Percentiles rank a stretch among this genome's conserved stretches.
These are phyloP conservation scores for Plenodomus biglobosus DNA, from an alignment of 2,329 filamentous ascomycete species.

Conservation along the genomic window DNA sequence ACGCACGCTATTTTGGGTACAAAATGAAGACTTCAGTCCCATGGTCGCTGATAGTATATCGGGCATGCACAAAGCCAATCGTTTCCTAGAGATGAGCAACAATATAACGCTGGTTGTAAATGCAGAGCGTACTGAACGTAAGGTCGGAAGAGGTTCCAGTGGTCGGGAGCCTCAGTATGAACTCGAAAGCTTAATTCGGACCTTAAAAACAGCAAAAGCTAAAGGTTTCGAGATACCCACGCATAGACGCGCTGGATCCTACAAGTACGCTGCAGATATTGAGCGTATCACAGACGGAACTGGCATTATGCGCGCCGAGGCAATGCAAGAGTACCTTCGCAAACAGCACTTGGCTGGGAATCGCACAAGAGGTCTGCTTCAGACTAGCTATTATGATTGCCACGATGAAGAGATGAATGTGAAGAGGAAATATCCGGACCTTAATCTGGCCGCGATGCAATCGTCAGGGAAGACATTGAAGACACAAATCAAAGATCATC, in stretches of 20 bases:
- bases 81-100: constrained; percentile 64
- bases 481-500: background rate
- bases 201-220: constrained; percentile 23
- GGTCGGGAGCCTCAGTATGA: constrained; percentile 35
- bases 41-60: constrained; percentile 62
- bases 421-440: constrained; percentile 14
- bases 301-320: constrained; percentile 9
- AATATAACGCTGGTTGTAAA: constrained; percentile 52
- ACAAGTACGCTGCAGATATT: constrained; percentile 33
- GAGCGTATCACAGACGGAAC: constrained; percentile 20
- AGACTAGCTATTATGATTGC: constrained; percentile 8
- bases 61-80: constrained; percentile 57
- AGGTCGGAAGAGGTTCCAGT: constrained; percentile 12
- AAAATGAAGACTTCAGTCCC: constrained; percentile 59
- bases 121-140: constrained; percentile 10
- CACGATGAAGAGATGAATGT: constrained; percentile 8
- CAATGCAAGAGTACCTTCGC: constrained; percentile 25
- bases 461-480: background rate
- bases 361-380: constrained; percentile 20
- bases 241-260: constrained; percentile 29
- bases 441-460: constrained; percentile 6
- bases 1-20: constrained; percentile 74
- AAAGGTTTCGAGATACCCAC: constrained; percentile 27
- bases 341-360: constrained; percentile 24
- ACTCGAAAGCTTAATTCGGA: constrained; percentile 29